Evolutionary conservation across 768 basidiomycete species (phyloP), one percentile per base, ranked within the genome.

Genomic region (Tephrocybe sp.): DNA sequence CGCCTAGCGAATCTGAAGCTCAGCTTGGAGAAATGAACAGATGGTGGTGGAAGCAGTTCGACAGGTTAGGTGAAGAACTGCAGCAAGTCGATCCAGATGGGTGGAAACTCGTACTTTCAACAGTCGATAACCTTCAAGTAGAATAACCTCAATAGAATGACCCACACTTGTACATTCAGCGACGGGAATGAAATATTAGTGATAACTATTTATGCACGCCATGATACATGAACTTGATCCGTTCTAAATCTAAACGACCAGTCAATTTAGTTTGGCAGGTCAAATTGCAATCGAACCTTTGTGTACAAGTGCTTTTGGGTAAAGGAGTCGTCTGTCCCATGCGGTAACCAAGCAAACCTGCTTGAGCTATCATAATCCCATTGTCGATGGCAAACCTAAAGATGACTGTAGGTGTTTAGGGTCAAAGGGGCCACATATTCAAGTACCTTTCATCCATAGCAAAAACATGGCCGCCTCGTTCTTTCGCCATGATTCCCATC

Each of bases 321-420:
- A 98, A 63, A 2, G 87, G 78, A 0, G 94, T 98, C 41, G 71
- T 68, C 54, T 84, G 78, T 20, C 96, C 97, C 93, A 95, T 98
- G 2, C 97, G 80, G 66, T 83, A 93, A 55, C 86, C 84, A 33
- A 99, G 75, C 23, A 99, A 77, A 5, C 97, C 97, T 5, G 97
- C 97, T 63, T 99, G 97, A 2, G 97, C 96, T 48, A 99, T 98
- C 97, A 99, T 99, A 59, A 98, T 96, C 1, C 97, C 97, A 59
- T 99, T 99, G 67, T 99, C 97, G 53, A 99, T 98, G 69, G 97
- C 98, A 68, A 96, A 98, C 48, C 95, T 96, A 60, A 22, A 16
- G 45, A 51, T 12, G 33, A 30, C 17, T 58, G 7, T 36, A 7
- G 31, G 4, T 26, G 4, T n/a, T 23, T 30, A n/a, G 16, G 43